Evolutionary conservation across 2,329 filamentous ascomycete species (phyloP).

Genomic region (Rasamsonia emersonii): DNA sequence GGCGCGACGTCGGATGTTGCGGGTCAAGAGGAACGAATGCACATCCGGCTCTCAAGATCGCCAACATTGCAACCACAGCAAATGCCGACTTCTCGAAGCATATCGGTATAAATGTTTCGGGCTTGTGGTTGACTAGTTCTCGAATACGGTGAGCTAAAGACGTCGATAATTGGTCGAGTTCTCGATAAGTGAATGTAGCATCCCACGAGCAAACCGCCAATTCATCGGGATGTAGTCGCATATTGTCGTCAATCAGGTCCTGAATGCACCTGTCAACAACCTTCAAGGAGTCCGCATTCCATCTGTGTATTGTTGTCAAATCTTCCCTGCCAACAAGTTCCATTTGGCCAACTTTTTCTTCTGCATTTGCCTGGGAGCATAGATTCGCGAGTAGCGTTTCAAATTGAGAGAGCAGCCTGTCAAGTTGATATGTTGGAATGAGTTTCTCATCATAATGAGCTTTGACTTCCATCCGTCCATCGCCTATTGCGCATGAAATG

Average conservation of each 20-base stretch:
- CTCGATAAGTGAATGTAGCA: slow-evolving; percentile 8
- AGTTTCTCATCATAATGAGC: slow-evolving; percentile 7
- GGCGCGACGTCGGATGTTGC: slow-evolving; percentile 5
- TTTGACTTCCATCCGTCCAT: slow-evolving; percentile 3
- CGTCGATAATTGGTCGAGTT: slow-evolving; percentile 15
- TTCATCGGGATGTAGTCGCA: slow-evolving; percentile 20
- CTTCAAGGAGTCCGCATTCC: neutral
- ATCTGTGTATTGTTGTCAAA: neutral
- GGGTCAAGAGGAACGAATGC: slow-evolving; percentile 11
- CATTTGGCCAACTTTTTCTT: slow-evolving; percentile 10
- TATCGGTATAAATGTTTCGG: slow-evolving; percentile 8
- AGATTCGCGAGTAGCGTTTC: slow-evolving; percentile 6
- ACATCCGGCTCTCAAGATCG: slow-evolving; percentile 8
- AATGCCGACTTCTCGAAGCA: slow-evolving; percentile 6
- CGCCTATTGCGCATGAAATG: slow-evolving; percentile 6
- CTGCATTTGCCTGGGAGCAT: slow-evolving; percentile 5
- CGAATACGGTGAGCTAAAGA: slow-evolving; percentile 15
- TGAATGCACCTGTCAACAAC: slow-evolving; percentile 10
- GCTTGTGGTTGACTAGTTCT: slow-evolving; percentile 12
- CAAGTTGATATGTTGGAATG: slow-evolving; percentile 6
- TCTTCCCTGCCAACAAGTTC: slow-evolving; percentile 1
- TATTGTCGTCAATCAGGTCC: slow-evolving; percentile 25
- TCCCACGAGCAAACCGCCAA: slow-evolving; percentile 11
- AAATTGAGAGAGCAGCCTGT: slow-evolving; percentile 8
- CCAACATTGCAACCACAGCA: slow-evolving; percentile 6